Percentiles rank a stretch among this genome's conserved stretches.
Evolutionary conservation across 1,284 basidiomycete genomes (phyloP).

Genomic region (Sporisorium reilianum): DNA sequence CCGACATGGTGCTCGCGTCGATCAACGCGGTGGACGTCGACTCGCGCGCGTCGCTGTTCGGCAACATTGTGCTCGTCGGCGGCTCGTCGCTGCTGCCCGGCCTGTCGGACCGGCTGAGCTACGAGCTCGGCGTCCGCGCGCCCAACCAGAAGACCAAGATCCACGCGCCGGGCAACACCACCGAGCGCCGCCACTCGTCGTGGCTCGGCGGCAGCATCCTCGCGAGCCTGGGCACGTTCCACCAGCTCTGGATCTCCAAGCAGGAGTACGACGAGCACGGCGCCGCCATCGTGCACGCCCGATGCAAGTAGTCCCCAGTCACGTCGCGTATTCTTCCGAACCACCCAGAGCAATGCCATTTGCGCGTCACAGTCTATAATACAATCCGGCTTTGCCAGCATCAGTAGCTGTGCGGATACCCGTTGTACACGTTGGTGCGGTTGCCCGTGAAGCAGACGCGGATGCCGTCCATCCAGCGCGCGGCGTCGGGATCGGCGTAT

Average conservation of each 20-base stretch:
- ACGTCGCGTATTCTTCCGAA: too few relatives aligned
- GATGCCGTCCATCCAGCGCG: neutral
- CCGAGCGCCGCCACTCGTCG: conserved; percentile 64
- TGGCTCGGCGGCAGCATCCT: conserved; percentile 68
- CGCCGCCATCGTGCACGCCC: conserved; percentile 62
- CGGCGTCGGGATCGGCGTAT: neutral
- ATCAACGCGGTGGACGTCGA: conserved; percentile 90
- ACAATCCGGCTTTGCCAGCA: conserved; percentile 3
- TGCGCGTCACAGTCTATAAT: too few relatives aligned
- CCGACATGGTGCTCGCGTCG: conserved; percentile 79
- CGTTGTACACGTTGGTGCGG: conserved; percentile 25
- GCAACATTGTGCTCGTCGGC: conserved; percentile 94
- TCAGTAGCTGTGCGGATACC: conserved; percentile 26
- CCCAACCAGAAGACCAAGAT: conserved; percentile 74
- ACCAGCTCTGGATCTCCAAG: conserved; percentile 68
- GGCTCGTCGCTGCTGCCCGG: conserved; percentile 89
- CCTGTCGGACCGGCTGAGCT: conserved; percentile 83
- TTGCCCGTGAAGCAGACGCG: conserved; percentile 35
- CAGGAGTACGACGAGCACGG: conserved; percentile 69
- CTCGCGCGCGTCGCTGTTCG: conserved; percentile 85
- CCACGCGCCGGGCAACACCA: conserved; percentile 66
- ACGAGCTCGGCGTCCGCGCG: conserved; percentile 82
- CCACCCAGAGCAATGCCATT: too few relatives aligned
- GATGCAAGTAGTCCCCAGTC: conserved; percentile 66
- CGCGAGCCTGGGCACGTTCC: conserved; percentile 66